Conservation (phyloP, 2,329 filamentous ascomycete genomes). For the Cercospora sesami region DNA sequence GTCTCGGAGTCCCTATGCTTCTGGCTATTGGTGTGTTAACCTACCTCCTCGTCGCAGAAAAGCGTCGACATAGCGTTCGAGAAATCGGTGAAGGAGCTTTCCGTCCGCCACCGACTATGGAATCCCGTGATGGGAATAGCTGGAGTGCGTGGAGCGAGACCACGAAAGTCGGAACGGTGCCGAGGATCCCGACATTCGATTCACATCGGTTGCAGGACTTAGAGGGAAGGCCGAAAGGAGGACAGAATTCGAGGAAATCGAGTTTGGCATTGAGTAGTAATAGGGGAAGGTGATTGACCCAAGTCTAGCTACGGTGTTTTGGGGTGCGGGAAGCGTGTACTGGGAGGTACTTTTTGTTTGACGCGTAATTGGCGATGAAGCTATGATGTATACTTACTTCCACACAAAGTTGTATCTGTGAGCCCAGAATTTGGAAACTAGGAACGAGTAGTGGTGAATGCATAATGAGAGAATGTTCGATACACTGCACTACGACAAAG, state of each 20-base stretch:
- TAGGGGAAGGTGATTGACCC: neutral
- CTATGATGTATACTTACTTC: neutral
- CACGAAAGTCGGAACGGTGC: neutral
- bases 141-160: slow-evolving; percentile 17
- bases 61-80: neutral
- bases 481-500: neutral
- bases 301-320: neutral
- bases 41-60: slow-evolving; percentile 13
- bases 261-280: neutral
- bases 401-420: neutral
- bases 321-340: neutral
- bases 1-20: slow-evolving; percentile 12
- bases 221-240: neutral
- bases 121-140: slow-evolving; percentile 10
- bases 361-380: neutral
- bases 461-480: neutral
- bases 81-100: slow-evolving; percentile 11
- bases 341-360: neutral
- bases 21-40: slow-evolving; percentile 11
- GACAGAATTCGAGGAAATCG: neutral
- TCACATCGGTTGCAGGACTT: neutral
- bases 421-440: neutral
- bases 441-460: neutral
- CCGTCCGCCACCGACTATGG: neutral
- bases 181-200: neutral